These are phyloP conservation scores for Trichoderma sp. DNA, from an alignment of 2,329 filamentous ascomycete species.

Conservation along the genomic window DNA sequence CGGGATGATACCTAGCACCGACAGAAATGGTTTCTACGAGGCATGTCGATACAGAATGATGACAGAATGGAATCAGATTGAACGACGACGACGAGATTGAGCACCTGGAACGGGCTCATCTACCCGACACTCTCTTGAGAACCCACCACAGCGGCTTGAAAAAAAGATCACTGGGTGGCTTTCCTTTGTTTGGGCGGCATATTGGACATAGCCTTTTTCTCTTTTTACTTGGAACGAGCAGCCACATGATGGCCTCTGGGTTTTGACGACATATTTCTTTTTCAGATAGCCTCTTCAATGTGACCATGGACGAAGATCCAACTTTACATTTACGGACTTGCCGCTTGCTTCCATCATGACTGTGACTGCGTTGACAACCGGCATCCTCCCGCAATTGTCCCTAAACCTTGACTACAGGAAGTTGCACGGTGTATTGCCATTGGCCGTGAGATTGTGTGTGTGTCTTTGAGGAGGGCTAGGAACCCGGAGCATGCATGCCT, in stretches of 20 bases:
- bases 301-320: slow-evolving; percentile 21
- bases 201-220: slow-evolving; percentile 9
- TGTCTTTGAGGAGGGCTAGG: slow-evolving; percentile 4
- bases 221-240: slow-evolving; percentile 22
- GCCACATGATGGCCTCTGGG: slow-evolving; percentile 22
- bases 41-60: slow-evolving; percentile 27
- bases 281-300: slow-evolving; percentile 19
- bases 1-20: slow-evolving; percentile 17
- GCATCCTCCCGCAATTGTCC: background rate
- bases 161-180: slow-evolving; percentile 16
- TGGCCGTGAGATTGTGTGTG: no score
- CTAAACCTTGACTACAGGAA: background rate
- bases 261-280: slow-evolving; percentile 27
- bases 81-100: slow-evolving; percentile 21
- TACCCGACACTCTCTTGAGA: slow-evolving; percentile 25
- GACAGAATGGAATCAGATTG: slow-evolving; percentile 23
- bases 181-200: slow-evolving; percentile 27
- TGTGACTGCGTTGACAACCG: slow-evolving; percentile 3
- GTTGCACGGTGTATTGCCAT: no score
- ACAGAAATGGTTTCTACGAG: slow-evolving; percentile 16
- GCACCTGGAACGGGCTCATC: slow-evolving; percentile 24
- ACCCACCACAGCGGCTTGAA: slow-evolving; percentile 20
- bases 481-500: background rate
- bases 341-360: background rate
- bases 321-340: slow-evolving; percentile 12